A percentile compares a stretch with the other conserved stretches of the same genome.
phyloP scores from a whole-genome alignment of 176 grass and related monocot species.

The Oryza longistaminata region DNA sequence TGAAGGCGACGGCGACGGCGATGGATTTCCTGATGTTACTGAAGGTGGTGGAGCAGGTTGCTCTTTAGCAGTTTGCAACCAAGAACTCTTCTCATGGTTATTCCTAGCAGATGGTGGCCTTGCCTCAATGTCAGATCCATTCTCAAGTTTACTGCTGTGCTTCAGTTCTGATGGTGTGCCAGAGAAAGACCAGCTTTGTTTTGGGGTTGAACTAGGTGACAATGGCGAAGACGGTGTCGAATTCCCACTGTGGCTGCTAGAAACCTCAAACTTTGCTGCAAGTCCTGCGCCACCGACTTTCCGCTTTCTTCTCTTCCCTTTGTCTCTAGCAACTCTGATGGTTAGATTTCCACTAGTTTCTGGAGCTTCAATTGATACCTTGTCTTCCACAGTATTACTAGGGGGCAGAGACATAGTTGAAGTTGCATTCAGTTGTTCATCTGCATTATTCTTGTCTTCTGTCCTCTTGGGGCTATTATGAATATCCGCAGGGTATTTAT shows the following conservation, averaged over 20 bases:
- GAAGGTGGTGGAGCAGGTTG: conserved; percentile 35
- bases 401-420: conserved; percentile 20
- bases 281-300: conserved; percentile 49
- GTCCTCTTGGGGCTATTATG: conserved; percentile 44
- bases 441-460: conserved; percentile 39
- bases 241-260: conserved; percentile 92
- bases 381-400: conserved; percentile 50
- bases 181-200: conserved; percentile 54
- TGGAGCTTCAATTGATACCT: conserved; percentile 33
- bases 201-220: conserved; percentile 75
- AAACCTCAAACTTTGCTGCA: conserved; percentile 80
- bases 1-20: conserved; percentile 22
- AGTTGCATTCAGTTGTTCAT: conserved; percentile 47
- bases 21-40: conserved; percentile 35
- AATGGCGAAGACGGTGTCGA: conserved; percentile 83
- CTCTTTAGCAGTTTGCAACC: conserved; percentile 35
- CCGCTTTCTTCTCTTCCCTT: conserved; percentile 61
- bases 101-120: conserved; percentile 36
- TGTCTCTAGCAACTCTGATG: conserved; percentile 68
- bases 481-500: conserved; percentile 46
- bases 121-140: conserved; percentile 32
- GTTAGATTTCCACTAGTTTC: conserved; percentile 67
- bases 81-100: conserved; percentile 30
- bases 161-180: conserved; percentile 42
- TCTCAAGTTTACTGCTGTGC: conserved; percentile 43